Evolutionary conservation across 73 alveolate species (phyloP), one percentile per base, ranked within the genome.

Genomic region (Paramecium tetraurelia): DNA sequence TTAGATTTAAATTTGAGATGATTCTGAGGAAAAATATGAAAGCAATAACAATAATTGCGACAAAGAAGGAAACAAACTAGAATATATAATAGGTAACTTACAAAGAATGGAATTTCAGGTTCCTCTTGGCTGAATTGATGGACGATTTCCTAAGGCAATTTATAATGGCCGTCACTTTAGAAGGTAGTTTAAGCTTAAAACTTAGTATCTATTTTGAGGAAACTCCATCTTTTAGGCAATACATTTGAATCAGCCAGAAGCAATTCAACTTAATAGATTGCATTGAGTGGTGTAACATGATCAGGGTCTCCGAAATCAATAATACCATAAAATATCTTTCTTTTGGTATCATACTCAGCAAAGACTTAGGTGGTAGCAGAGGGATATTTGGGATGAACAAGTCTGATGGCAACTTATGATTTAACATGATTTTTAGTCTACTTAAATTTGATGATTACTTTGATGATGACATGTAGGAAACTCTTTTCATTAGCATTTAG

Each of bases 261-360:
- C 12, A 80, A 18, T 44, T 80, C 90, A 27, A 46, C 90, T 7
- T 48, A 21, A 46, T 80, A 80, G 24, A 41, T 21, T 10, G 63
- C 90, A 80, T 80, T 48, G 12, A 48, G 41, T 20, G 90, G 90
- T 40, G 33, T 27, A 80, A 80, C 18, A 35, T 80, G 90, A 44
- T 80, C 90, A 14, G 90, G 90, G 18, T 80, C 90, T 21, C 90
- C 90, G 21, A 80, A 80, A 80, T 80, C 90, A 80, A 80, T 46
- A 46, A 80, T 80, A 5, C 90, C 90, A 80, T 80, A 80, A 80
- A 44, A 80, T 6, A 80, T 80, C 24, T 43, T 43, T 46, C 46
- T n/a, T 22, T 80, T 80, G 11, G 20, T 24, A 80, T 80, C 90
- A 46, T 44, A 80, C 48, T 80, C 90, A 22, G 76, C 90, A 21